Percentiles rank a stretch among this genome's conserved stretches.
These are phyloP conservation scores for Talaromyces marneffei DNA, from an alignment of 2,329 filamentous ascomycete genomes.

Conservation along the genomic window DNA sequence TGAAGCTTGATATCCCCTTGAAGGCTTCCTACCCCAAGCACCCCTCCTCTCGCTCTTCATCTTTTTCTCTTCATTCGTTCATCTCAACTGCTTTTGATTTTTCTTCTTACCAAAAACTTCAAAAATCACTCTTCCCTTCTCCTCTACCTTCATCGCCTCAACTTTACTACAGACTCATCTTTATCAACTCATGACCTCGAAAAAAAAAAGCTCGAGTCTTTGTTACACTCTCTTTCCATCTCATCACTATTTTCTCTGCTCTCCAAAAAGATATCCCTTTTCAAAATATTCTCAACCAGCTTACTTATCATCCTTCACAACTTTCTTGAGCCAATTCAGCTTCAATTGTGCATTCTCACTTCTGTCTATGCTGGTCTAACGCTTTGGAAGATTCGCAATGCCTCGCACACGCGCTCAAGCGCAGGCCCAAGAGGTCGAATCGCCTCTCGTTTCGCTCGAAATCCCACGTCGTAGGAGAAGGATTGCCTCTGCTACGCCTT, in stretches of 20 bases:
- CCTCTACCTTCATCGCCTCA: background rate
- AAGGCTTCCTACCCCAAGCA: background rate
- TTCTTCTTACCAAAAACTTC: background rate
- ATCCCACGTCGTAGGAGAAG: conserved; percentile 7
- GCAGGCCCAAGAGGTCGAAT: background rate
- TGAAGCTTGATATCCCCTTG: background rate
- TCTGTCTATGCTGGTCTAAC: background rate
- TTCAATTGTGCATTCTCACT: background rate
- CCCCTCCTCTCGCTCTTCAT: background rate
- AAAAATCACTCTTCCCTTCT: background rate
- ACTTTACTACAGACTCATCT: background rate
- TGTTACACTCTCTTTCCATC: background rate
- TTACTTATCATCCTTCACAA: background rate
- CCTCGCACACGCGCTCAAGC: conserved; percentile 12
- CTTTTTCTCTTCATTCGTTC: background rate
- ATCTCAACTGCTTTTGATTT: background rate
- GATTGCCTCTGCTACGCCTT: background rate
- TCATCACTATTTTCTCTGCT: background rate
- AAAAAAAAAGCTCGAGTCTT: background rate
- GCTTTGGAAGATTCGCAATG: conserved; percentile 4
- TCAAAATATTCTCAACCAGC: background rate
- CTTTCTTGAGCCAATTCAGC: background rate
- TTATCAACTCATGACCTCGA: background rate
- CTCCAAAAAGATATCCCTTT: background rate
- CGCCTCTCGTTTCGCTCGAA: conserved; percentile 11